A percentile compares a stretch with the other conserved stretches of the same genome.
Evolutionary conservation across 1,284 basidiomycete species (phyloP).

Genomic region (Meripilus lineatus): DNA sequence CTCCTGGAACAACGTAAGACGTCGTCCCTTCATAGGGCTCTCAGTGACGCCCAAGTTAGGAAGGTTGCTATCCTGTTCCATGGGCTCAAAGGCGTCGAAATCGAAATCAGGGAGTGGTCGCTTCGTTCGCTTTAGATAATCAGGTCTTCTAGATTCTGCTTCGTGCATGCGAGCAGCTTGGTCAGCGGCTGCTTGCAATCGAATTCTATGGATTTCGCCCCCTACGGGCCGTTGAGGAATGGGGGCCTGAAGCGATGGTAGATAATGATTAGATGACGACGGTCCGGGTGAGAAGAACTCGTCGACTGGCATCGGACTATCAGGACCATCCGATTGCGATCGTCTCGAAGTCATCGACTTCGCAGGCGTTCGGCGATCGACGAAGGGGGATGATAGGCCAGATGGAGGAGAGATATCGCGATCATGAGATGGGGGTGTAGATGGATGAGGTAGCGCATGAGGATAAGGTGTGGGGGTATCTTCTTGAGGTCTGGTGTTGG

Average conservation of each 20-base stretch:
- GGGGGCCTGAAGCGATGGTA: slow-evolving; percentile 18
- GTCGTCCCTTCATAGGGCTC: slow-evolving; percentile 63
- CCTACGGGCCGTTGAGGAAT: slow-evolving; percentile 30
- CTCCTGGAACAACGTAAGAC: slow-evolving; percentile 70
- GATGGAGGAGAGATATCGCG: slow-evolving; percentile 21
- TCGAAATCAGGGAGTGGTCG: slow-evolving; percentile 38
- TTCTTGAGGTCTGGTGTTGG: slow-evolving; percentile 1
- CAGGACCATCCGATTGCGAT: slow-evolving; percentile 18
- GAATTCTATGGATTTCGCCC: slow-evolving; percentile 57
- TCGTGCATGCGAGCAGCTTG: slow-evolving; percentile 44
- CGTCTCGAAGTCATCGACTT: slow-evolving; percentile 16
- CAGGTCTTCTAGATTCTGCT: slow-evolving; percentile 58
- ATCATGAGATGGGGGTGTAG: slow-evolving; percentile 14
- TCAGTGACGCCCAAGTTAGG: slow-evolving; percentile 52
- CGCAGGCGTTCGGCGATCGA: slow-evolving; percentile 15
- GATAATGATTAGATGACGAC: slow-evolving; percentile 22
- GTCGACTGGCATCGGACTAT: slow-evolving; percentile 21
- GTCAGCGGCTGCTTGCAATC: slow-evolving; percentile 44
- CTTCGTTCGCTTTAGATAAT: slow-evolving; percentile 59
- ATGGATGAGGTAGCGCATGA: slow-evolving; percentile 6
- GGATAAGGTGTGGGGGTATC: slow-evolving; percentile 5
- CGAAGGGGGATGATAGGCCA: slow-evolving; percentile 30
- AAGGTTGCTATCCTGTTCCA: slow-evolving; percentile 12
- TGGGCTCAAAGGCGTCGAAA: slow-evolving; percentile 16
- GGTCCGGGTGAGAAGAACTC: slow-evolving; percentile 32